Percentiles rank a stretch among this genome's conserved stretches.
Evolutionary conservation across 1,139 yeast genomes (phyloP).

Genomic region (Kurtzmaniella quercitrusa): DNA sequence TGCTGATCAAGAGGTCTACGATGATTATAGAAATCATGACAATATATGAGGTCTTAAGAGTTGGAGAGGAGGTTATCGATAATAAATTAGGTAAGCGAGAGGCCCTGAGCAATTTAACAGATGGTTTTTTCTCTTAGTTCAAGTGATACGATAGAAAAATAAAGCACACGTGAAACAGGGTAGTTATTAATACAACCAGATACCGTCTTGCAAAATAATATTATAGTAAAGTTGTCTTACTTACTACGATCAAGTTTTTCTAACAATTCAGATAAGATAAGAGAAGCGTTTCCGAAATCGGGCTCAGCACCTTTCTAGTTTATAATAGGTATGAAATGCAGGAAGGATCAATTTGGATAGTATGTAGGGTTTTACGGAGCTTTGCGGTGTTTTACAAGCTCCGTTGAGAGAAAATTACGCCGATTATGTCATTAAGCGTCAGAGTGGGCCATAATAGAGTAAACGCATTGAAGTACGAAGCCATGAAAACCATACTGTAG

Average conservation of each 20-base stretch:
- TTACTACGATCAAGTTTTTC: too few relatives aligned
- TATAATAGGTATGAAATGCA: background rate
- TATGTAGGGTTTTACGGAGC: background rate
- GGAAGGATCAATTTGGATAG: too few relatives aligned
- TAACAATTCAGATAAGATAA: too few relatives aligned
- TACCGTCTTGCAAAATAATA: too few relatives aligned
- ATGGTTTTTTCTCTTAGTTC: too few relatives aligned
- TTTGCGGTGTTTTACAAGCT: background rate
- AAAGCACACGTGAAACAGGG: too few relatives aligned
- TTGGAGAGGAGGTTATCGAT: background rate
- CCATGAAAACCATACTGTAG: too few relatives aligned
- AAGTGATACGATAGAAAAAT: too few relatives aligned
- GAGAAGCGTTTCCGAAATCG: background rate
- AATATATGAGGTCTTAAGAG: slow-evolving; percentile 13
- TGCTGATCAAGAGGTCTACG: slow-evolving; percentile 36
- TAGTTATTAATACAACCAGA: too few relatives aligned
- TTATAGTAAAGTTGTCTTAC: too few relatives aligned
- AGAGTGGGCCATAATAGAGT: background rate
- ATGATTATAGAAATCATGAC: slow-evolving; percentile 41
- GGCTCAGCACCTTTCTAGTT: background rate
- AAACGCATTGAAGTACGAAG: too few relatives aligned
- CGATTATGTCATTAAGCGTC: background rate
- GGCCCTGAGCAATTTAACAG: too few relatives aligned
- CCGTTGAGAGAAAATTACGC: background rate
- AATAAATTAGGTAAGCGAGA: background rate